phyloP scores from a whole-genome alignment of 176 grass and related monocot species.

The Phoenix roebelenii region DNA sequence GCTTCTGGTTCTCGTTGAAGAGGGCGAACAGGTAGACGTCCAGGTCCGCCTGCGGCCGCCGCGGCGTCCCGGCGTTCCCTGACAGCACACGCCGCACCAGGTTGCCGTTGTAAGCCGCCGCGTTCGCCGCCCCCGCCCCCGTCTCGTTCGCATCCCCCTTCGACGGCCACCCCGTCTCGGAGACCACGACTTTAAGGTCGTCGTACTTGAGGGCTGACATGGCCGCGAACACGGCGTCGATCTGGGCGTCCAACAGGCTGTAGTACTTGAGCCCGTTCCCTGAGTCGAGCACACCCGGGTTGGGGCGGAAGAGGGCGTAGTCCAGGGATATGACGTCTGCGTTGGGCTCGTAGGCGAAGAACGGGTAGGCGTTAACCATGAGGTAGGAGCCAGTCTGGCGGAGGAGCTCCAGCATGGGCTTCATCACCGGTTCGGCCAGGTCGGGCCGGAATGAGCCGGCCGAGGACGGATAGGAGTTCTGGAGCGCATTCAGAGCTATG shows the following conservation, averaged over 20 bases:
- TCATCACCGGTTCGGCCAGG: conserved; percentile 55
- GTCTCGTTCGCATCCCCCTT: conserved; percentile 63
- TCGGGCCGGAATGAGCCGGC: conserved; percentile 58
- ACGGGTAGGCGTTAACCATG: conserved; percentile 87
- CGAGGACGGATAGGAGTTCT: conserved; percentile 62
- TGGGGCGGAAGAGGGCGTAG: conserved; percentile 94
- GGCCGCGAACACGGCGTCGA: conserved; percentile 74
- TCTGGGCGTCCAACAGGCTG: conserved; percentile 86
- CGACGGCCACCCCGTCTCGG: conserved; percentile 94
- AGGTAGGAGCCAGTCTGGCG: conserved; percentile 39
- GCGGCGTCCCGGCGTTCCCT: conserved; percentile 62
- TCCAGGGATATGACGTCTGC: conserved; percentile 61
- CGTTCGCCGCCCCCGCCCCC: conserved; percentile 36
- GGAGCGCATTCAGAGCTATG: conserved; percentile 68
- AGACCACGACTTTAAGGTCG: conserved; percentile 53
- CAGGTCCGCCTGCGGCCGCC: conserved; percentile 57
- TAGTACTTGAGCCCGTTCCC: conserved; percentile 64
- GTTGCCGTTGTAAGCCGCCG: conserved; percentile 86
- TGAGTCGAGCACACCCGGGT: conserved; percentile 43
- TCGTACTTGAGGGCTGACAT: conserved; percentile 35
- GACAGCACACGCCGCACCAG: conserved; percentile 70
- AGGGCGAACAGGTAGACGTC: conserved; percentile 91
- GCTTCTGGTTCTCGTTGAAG: conserved; percentile 99
- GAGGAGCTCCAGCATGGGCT: conserved; percentile 71
- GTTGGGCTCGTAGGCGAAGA: conserved; percentile 79